Evolutionary conservation across 306 rosid species (phyloP).

Genomic region (Calophaca sinica): DNA sequence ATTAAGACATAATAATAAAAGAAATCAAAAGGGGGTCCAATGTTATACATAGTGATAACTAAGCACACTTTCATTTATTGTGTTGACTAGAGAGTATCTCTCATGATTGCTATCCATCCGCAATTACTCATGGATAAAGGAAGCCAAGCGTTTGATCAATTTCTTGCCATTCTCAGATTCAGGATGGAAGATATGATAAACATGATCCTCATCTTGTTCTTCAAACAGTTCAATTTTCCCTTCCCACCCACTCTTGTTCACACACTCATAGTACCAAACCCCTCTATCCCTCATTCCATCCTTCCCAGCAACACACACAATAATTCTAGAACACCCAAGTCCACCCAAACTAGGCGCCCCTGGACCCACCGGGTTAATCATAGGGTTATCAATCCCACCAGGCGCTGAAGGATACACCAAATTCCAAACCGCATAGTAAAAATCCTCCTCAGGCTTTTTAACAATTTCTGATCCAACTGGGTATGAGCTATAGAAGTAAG

Average conservation of each 20-base stretch:
- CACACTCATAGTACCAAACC: constrained; percentile 46
- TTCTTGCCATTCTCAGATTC: constrained; percentile 31
- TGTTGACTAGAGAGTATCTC: no score
- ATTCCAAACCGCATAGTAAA: constrained; percentile 35
- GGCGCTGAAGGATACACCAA: constrained; percentile 50
- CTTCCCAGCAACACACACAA: constrained; percentile 51
- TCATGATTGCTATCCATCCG: no score
- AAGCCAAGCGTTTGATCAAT: constrained; percentile 14
- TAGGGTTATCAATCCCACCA: constrained; percentile 54
- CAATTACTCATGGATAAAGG: constrained; percentile 13
- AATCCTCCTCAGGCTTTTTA: background rate
- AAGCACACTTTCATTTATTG: no score
- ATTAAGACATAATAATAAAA: no score
- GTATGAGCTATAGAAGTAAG: constrained; percentile 54
- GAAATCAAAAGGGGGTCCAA: no score
- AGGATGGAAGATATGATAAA: constrained; percentile 42
- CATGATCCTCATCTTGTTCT: constrained; percentile 47
- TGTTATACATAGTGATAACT: no score
- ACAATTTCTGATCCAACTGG: constrained; percentile 45
- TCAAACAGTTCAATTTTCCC: constrained; percentile 53
- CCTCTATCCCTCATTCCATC: constrained; percentile 54
- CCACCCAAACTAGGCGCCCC: constrained; percentile 54
- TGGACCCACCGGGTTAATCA: constrained; percentile 44
- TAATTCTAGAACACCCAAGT: constrained; percentile 50
- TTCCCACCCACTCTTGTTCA: constrained; percentile 54